Evolutionary conservation across 345 rosid species (phyloP).

Genomic region (Chamaenerion angustifolium): DNA sequence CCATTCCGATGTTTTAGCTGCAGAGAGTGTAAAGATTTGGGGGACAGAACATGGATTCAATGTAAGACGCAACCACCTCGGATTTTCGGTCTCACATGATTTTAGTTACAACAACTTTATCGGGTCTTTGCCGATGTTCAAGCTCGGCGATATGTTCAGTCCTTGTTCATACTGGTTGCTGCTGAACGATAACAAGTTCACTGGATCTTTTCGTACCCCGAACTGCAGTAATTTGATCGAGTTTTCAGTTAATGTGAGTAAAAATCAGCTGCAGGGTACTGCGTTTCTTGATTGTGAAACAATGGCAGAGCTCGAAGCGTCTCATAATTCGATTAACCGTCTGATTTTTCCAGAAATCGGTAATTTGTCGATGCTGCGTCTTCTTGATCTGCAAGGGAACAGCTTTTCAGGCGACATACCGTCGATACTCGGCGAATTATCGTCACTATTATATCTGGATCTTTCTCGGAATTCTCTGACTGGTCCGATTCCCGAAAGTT

Average conservation of each 20-base stretch:
- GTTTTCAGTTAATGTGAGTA: conserved; percentile 38
- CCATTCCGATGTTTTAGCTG: conserved; percentile 9
- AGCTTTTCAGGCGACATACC: too few species aligned
- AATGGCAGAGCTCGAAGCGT: conserved; percentile 33
- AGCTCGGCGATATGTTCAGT: conserved; percentile 19
- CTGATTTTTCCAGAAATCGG: conserved; percentile 23
- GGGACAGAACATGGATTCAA: too few species aligned
- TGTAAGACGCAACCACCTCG: neutral
- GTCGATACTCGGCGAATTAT: conserved; percentile 25
- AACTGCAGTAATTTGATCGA: conserved; percentile 24
- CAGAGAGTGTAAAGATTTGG: conserved; percentile 16
- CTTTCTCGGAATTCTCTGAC: conserved; percentile 40
- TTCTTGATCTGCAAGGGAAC: conserved; percentile 37
- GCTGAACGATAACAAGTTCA: conserved; percentile 34
- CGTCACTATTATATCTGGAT: conserved; percentile 35
- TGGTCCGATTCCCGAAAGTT: conserved; percentile 36
- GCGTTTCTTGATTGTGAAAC: conserved; percentile 18
- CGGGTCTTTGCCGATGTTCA: conserved; percentile 36
- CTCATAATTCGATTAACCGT: conserved; percentile 37
- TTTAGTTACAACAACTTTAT: conserved; percentile 41
- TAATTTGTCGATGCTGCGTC: conserved; percentile 27
- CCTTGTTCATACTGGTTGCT: conserved; percentile 27
- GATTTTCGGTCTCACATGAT: conserved; percentile 28
- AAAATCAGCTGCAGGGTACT: conserved; percentile 19
- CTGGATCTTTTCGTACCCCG: conserved; percentile 26